phyloP scores from a whole-genome alignment of 768 basidiomycete genomes.

The Kondoa malvinella region DNA sequence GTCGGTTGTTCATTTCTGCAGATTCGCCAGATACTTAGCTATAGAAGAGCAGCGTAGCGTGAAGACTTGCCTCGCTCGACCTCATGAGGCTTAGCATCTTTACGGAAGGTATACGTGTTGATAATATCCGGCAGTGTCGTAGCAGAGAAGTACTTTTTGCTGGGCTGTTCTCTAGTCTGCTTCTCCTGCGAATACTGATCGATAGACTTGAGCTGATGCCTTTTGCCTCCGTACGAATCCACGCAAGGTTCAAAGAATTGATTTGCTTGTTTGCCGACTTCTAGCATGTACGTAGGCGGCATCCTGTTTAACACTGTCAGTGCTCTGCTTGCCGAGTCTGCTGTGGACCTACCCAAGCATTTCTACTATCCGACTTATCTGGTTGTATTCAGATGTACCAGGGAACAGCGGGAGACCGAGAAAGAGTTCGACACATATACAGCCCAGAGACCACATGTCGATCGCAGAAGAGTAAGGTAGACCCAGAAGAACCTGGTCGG shows the following conservation, averaged over 20 bases:
- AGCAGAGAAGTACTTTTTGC: slow-evolving; percentile 97
- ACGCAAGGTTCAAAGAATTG: slow-evolving; percentile 79
- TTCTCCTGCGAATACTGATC: slow-evolving; percentile 94
- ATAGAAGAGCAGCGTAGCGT: not conserved
- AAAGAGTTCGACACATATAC: slow-evolving; percentile 96
- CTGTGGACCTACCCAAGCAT: slow-evolving; percentile 71
- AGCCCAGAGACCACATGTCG: slow-evolving; percentile 99
- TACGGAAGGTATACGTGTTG: slow-evolving; percentile 68
- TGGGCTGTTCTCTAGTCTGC: slow-evolving; percentile 87
- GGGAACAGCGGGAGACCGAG: slow-evolving; percentile 90
- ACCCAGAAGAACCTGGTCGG: slow-evolving; percentile 44
- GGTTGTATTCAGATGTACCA: slow-evolving; percentile 98
- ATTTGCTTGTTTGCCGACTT: slow-evolving; percentile 80
- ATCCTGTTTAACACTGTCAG: slow-evolving; percentile 38
- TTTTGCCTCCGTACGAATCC: slow-evolving; percentile 57
- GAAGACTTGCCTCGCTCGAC: slow-evolving; percentile 25
- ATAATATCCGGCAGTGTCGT: slow-evolving; percentile 86
- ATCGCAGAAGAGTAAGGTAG: slow-evolving; percentile 87
- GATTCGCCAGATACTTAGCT: slow-evolving; percentile 3
- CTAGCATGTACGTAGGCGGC: slow-evolving; percentile 83
- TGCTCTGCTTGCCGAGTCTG: not conserved
- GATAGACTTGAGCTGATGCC: slow-evolving; percentile 64
- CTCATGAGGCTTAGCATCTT: slow-evolving; percentile 77
- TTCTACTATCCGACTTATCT: slow-evolving; percentile 86
- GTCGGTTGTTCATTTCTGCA: slow-evolving; percentile 76